Percentiles rank a stretch among this genome's conserved stretches.
phyloP scores from a whole-genome alignment of 768 basidiomycete genomes.

The Psilocybe cyanescens region DNA sequence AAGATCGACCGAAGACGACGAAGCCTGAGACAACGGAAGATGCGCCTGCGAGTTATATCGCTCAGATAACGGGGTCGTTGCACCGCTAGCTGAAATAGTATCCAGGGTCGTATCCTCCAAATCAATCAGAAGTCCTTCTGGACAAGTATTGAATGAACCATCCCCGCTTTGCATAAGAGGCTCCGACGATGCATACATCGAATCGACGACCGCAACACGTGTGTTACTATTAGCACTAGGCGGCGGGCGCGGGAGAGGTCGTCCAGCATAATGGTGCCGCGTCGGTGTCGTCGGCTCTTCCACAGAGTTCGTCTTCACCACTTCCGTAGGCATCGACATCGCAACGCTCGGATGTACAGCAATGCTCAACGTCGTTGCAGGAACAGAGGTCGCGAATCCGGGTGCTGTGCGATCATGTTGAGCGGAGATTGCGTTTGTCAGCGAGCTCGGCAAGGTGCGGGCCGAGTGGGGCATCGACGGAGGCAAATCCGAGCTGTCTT shows the following conservation, averaged over 20 bases:
- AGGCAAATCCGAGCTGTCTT: neutral
- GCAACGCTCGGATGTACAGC: conserved; percentile 3
- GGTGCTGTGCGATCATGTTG: neutral
- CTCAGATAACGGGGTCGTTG: conserved; percentile 23
- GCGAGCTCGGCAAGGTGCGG: conserved; percentile 13
- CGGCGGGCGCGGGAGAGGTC: conserved; percentile 57
- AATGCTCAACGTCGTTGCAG: conserved; percentile 4
- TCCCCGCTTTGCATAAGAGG: conserved; percentile 19
- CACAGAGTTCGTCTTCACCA: conserved; percentile 8
- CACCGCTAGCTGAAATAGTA: conserved; percentile 24
- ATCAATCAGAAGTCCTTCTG: conserved; percentile 62
- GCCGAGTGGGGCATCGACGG: conserved; percentile 13
- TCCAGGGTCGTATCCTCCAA: conserved; percentile 46
- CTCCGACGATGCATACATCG: conserved; percentile 36
- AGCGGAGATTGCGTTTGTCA: conserved; percentile 19
- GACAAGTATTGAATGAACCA: conserved; percentile 28
- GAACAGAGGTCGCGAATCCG: neutral
- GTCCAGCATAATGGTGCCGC: conserved; percentile 54
- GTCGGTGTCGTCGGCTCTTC: conserved; percentile 31
- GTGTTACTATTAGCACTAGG: conserved; percentile 16
- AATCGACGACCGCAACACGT: conserved; percentile 27
- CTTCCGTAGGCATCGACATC: neutral
- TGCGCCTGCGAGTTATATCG: conserved; percentile 15
- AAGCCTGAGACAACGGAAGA: conserved; percentile 20
- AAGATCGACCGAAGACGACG: conserved; percentile 22